Percentiles rank a stretch among this genome's conserved stretches.
Conservation (phyloP, 2,329 filamentous ascomycete species). For the Calonectria hongkongensis region DNA sequence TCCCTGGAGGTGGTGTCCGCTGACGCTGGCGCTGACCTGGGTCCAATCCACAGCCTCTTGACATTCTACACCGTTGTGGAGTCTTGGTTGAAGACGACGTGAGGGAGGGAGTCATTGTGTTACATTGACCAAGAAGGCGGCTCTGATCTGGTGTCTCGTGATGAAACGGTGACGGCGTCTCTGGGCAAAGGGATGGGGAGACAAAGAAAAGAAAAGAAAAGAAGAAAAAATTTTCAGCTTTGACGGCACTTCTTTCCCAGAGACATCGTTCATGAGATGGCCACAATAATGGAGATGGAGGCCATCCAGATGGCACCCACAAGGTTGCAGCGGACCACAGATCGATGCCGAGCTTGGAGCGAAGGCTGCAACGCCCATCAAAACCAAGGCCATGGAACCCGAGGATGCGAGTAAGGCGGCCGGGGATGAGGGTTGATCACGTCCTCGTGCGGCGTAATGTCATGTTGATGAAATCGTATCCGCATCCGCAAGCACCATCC, state of each 20-base stretch:
- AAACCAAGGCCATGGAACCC: constrained; percentile 33
- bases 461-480: constrained; percentile 35
- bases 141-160: constrained; percentile 25
- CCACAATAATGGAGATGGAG: constrained; percentile 23
- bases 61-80: constrained; percentile 39
- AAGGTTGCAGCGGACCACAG: constrained; percentile 23
- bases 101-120: constrained; percentile 31
- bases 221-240: background rate
- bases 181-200: background rate
- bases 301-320: constrained; percentile 14
- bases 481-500: constrained; percentile 30
- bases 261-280: background rate
- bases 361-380: constrained; percentile 29
- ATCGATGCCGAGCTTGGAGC: constrained; percentile 40
- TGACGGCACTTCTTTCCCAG: background rate
- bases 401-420: constrained; percentile 23
- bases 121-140: constrained; percentile 29
- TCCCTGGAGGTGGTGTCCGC: constrained; percentile 48
- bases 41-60: constrained; percentile 38
- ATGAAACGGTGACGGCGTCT: constrained; percentile 35
- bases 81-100: constrained; percentile 22
- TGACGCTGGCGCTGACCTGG: constrained; percentile 47
- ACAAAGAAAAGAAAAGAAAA: background rate
- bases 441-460: constrained; percentile 18
- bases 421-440: constrained; percentile 36